A percentile compares a stretch with the other conserved stretches of the same genome.
These are phyloP conservation scores for Erucastrum elatum DNA, from an alignment of 345 rosid genomes.

Conservation along the genomic window DNA sequence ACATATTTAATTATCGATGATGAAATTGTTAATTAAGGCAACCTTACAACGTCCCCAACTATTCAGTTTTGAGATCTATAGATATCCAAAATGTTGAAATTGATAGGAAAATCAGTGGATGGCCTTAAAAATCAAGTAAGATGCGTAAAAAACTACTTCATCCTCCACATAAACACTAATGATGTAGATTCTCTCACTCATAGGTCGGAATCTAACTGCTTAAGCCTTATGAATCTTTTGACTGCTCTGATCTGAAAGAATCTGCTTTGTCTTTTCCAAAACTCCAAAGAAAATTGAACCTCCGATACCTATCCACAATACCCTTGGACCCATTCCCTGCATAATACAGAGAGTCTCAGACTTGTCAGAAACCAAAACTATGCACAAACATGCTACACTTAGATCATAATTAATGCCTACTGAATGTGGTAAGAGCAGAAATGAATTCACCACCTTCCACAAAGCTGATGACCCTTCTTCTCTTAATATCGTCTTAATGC, in stretches of 20 bases:
- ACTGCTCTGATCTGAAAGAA: constrained; percentile 45
- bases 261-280: constrained; percentile 61
- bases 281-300: constrained; percentile 77
- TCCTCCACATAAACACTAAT: constrained; percentile 1
- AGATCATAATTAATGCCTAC: background rate
- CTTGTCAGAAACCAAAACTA: constrained; percentile 14
- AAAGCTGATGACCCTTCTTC: constrained; percentile 78
- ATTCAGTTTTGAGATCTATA: too few species aligned
- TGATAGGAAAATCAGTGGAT: background rate
- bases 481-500: constrained; percentile 54
- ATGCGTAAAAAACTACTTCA: constrained; percentile 19
- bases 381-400: background rate
- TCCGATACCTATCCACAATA: constrained; percentile 73
- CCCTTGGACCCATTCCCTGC: constrained; percentile 84
- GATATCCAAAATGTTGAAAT: background rate
- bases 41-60: too few species aligned
- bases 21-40: too few species aligned
- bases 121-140: constrained; percentile 7
- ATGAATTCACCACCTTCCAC: constrained; percentile 51
- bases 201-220: background rate
- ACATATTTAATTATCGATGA: too few species aligned
- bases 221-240: constrained; percentile 24
- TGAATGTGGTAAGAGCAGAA: background rate
- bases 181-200: constrained; percentile 16
- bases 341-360: constrained; percentile 26